Conservation (phyloP, 2,329 filamentous ascomycete genomes). For the Phyllachora maydis region DNA sequence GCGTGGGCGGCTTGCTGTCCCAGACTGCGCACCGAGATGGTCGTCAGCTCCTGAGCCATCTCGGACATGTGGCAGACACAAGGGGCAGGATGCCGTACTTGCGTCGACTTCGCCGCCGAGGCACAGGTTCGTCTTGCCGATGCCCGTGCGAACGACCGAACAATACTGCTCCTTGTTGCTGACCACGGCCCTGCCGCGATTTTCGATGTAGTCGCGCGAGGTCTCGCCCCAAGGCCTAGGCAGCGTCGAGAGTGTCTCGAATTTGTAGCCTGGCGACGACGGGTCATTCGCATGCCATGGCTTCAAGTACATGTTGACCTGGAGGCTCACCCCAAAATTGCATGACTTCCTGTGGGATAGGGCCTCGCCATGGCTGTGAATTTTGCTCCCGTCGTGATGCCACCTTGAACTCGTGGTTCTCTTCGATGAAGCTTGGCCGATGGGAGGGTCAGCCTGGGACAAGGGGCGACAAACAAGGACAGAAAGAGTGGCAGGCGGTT, state of each 20-base stretch:
- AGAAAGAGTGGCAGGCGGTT: too few relatives aligned
- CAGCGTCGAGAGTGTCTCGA: slow-evolving; percentile 68
- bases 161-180: slow-evolving; percentile 92
- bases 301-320: background rate
- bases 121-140: slow-evolving; percentile 55
- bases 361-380: slow-evolving; percentile 17
- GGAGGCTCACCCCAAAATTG: slow-evolving; percentile 58
- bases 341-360: slow-evolving; percentile 57
- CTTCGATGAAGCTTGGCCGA: slow-evolving; percentile 83
- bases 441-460: slow-evolving; percentile 4
- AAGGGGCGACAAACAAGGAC: background rate
- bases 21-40: slow-evolving; percentile 34
- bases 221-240: slow-evolving; percentile 54
- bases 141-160: slow-evolving; percentile 74
- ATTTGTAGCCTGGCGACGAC: slow-evolving; percentile 60
- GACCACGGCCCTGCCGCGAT: slow-evolving; percentile 47
- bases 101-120: slow-evolving; percentile 90
- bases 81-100: too few relatives aligned
- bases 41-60: too few relatives aligned
- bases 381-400: slow-evolving; percentile 37
- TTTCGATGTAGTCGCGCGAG: slow-evolving; percentile 58
- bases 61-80: too few relatives aligned
- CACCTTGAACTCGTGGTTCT: slow-evolving; percentile 59
- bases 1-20: slow-evolving; percentile 54
- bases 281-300: slow-evolving; percentile 2